A percentile compares a stretch with the other conserved stretches of the same genome.
These are phyloP conservation scores for Huntiella omanensis DNA, from an alignment of 2,329 filamentous ascomycete genomes.

Conservation along the genomic window DNA sequence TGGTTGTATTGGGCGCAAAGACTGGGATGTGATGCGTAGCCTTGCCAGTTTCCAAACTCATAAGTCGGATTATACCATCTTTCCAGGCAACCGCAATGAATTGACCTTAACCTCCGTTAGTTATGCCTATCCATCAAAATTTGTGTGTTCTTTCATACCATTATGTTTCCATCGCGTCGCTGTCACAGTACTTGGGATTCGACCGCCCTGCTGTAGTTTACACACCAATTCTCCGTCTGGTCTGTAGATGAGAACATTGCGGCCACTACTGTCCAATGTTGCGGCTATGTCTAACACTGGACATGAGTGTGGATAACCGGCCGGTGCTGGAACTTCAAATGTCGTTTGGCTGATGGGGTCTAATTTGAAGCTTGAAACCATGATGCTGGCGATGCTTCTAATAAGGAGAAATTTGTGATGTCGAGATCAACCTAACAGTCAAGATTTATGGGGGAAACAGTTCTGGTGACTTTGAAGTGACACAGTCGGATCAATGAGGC, in stretches of 20 bases:
- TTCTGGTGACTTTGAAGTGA: no score
- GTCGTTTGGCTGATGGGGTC: conserved; percentile 36
- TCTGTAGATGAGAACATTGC: conserved; percentile 57
- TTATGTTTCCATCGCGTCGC: conserved; percentile 48
- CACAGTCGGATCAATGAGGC: no score
- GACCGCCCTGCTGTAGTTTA: conserved; percentile 28
- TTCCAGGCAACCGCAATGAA: conserved; percentile 70
- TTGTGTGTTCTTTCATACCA: conserved; percentile 26
- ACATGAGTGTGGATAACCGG: conserved; percentile 51
- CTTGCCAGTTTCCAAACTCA: conserved; percentile 67
- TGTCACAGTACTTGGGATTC: conserved; percentile 22
- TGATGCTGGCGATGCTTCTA: no score
- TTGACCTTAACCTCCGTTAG: conserved; percentile 27
- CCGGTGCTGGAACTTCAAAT: conserved; percentile 34
- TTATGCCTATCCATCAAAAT: not conserved
- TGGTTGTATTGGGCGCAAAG: conserved; percentile 18
- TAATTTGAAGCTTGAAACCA: conserved; percentile 15
- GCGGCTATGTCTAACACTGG: conserved; percentile 73
- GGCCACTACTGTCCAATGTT: conserved; percentile 44
- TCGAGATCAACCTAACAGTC: no score
- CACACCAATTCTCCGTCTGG: conserved; percentile 52
- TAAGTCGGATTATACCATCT: conserved; percentile 57
- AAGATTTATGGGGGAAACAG: no score
- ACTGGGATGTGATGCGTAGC: conserved; percentile 52
- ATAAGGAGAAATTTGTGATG: no score